Evolutionary conservation across 257 asterid species (phyloP).

Genomic region (Solanum chaucha): DNA sequence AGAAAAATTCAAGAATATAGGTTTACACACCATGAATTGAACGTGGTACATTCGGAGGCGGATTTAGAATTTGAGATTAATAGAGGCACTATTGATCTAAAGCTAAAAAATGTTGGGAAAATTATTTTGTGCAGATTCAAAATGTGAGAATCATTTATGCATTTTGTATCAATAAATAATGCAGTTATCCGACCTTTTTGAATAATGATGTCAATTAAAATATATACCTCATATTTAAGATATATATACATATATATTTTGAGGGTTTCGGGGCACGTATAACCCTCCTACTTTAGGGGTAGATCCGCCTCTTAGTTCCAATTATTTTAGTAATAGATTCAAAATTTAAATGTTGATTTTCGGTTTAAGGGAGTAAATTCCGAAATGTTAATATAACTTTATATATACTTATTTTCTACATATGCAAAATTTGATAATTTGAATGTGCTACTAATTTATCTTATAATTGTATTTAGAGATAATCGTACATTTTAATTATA

Average conservation of each 20-base stretch:
- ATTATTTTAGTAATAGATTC: neutral
- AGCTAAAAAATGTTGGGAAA: neutral
- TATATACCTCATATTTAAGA: neutral
- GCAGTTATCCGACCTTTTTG: no score
- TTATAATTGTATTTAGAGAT: neutral
- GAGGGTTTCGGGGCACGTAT: neutral
- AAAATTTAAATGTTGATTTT: no score
- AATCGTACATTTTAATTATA: neutral
- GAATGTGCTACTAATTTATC: no score
- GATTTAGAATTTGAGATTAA: no score
- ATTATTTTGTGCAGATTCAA: no score
- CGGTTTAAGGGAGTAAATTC: neutral
- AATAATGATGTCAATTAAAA: no score
- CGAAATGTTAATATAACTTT: neutral
- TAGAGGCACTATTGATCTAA: no score
- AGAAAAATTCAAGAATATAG: neutral
- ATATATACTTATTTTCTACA: no score
- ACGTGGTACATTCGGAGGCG: neutral
- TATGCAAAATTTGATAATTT: no score
- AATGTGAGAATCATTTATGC: no score
- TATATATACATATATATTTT: no score
- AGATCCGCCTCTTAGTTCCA: neutral
- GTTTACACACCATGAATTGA: neutral
- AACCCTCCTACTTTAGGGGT: neutral
- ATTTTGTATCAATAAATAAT: no score